A percentile compares a stretch with the other conserved stretches of the same genome.
These are phyloP conservation scores for Bolboschoenoplectus hybrid DNA, from an alignment of 202 grass and related monocot species.

Conservation along the genomic window DNA sequence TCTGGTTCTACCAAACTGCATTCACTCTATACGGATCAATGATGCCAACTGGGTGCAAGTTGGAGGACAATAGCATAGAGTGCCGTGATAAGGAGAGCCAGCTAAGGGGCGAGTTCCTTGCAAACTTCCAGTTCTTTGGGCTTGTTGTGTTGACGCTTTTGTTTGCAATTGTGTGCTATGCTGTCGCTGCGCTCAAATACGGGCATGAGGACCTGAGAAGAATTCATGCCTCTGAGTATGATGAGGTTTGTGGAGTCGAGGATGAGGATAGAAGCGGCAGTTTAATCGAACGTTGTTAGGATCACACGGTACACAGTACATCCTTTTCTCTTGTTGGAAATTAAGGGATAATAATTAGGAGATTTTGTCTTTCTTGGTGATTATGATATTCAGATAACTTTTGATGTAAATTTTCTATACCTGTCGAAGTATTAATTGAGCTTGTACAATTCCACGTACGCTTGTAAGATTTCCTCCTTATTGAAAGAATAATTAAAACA, in stretches of 20 bases:
- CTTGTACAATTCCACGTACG: constrained; percentile 22
- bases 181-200: constrained; percentile 41
- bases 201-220: constrained; percentile 49
- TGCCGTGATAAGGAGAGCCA: constrained; percentile 49
- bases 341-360: constrained; percentile 1
- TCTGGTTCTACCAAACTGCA: constrained; percentile 97
- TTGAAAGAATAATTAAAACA: constrained; percentile 1
- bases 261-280: constrained; percentile 15
- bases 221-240: constrained; percentile 43
- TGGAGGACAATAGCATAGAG: constrained; percentile 40
- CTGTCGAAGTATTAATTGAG: not conserved
- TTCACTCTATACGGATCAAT: constrained; percentile 77
- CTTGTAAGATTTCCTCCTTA: constrained; percentile 6
- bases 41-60: constrained; percentile 65
- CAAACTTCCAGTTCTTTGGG: constrained; percentile 68
- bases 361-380: constrained; percentile 1
- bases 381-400: not conserved
- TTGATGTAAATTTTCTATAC: constrained; percentile 27
- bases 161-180: constrained; percentile 56
- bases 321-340: not conserved
- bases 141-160: constrained; percentile 55
- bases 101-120: constrained; percentile 70
- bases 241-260: constrained; percentile 25
- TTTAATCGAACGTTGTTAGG: not conserved
- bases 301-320: not conserved